Conservation (phyloP, 805 yeast genomes). For the Priceomyces castillae region DNA sequence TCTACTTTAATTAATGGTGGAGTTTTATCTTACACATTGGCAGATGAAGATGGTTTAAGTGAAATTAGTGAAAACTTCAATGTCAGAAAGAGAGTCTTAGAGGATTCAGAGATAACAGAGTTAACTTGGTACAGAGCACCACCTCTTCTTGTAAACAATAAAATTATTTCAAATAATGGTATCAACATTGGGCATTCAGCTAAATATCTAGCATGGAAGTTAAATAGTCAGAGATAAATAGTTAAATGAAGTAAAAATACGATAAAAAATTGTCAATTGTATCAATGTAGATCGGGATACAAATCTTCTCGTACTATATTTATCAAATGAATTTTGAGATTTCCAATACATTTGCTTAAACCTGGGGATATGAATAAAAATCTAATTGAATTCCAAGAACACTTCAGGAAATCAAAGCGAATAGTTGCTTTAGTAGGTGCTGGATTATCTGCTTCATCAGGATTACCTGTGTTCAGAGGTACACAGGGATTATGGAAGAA, state of each 20-base stretch:
- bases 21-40: slow-evolving; percentile 32
- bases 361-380: slow-evolving; percentile 19
- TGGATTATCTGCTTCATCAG: slow-evolving; percentile 76
- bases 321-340: too few species aligned
- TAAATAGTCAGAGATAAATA: slow-evolving; percentile 5
- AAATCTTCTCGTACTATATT: neutral
- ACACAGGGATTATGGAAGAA: slow-evolving; percentile 74
- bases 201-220: slow-evolving; percentile 57
- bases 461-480: slow-evolving; percentile 72
- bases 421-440: slow-evolving; percentile 75
- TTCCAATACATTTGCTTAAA: neutral
- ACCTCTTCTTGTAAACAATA: slow-evolving; percentile 39
- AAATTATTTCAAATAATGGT: slow-evolving; percentile 14
- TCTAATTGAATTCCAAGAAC: slow-evolving; percentile 48
- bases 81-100: slow-evolving; percentile 22
- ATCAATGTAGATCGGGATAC: neutral
- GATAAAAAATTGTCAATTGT: neutral
- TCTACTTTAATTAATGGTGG: slow-evolving; percentile 40
- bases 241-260: neutral
- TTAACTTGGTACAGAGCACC: slow-evolving; percentile 70
- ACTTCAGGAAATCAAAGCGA: slow-evolving; percentile 43
- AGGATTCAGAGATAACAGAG: slow-evolving; percentile 16
- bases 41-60: slow-evolving; percentile 17
- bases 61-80: slow-evolving; percentile 21
- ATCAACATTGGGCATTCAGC: slow-evolving; percentile 68